These are phyloP conservation scores for Leccinum subtestaceum DNA, from an alignment of 768 basidiomycete species.

Conservation along the genomic window DNA sequence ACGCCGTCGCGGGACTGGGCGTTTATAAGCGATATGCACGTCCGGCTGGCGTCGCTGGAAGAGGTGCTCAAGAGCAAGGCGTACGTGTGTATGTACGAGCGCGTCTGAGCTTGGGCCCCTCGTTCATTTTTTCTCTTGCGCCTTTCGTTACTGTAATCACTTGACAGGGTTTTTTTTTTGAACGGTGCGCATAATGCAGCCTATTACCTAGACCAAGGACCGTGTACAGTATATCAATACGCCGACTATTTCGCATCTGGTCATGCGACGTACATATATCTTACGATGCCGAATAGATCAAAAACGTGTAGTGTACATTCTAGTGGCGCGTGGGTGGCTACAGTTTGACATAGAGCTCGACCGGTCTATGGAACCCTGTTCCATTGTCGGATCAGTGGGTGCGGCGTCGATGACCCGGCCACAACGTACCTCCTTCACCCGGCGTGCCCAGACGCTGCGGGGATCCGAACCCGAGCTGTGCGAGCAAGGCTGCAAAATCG, in stretches of 20 bases:
- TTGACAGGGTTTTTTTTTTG: background rate
- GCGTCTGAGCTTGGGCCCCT: slow-evolving; percentile 42
- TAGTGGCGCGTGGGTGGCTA: background rate
- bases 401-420: background rate
- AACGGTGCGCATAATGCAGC: background rate
- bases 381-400: background rate
- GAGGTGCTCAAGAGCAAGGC: slow-evolving; percentile 91
- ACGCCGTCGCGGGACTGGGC: slow-evolving; percentile 66
- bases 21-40: slow-evolving; percentile 86
- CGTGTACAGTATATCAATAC: background rate
- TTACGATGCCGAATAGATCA: background rate
- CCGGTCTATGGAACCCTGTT: slow-evolving; percentile 34
- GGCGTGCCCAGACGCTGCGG: slow-evolving; percentile 47
- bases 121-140: background rate
- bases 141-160: background rate
- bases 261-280: background rate
- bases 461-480: slow-evolving; percentile 59
- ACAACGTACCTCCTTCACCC: slow-evolving; percentile 61
- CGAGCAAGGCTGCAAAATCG: slow-evolving; percentile 55
- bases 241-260: background rate
- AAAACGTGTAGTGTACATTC: background rate
- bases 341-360: slow-evolving; percentile 59
- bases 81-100: slow-evolving; percentile 92
- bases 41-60: slow-evolving; percentile 76
- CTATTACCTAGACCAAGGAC: slow-evolving; percentile 2